Conservation (phyloP, 495 filamentous ascomycete species). For the Amphirosellinia nigrospora region DNA sequence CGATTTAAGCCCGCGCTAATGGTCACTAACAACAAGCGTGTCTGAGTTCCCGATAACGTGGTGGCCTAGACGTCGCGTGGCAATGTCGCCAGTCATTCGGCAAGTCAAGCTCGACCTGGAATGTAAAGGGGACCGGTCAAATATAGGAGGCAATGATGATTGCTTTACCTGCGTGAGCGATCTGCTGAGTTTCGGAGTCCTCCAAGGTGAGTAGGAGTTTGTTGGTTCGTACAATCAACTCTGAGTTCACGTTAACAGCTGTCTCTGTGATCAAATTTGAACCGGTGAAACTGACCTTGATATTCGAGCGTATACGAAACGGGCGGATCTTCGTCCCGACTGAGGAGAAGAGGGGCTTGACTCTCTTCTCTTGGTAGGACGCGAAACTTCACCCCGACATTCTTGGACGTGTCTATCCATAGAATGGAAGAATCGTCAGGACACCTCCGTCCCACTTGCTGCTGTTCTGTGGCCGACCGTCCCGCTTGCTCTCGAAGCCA, state of each 20-base stretch:
- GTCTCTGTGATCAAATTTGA: not conserved
- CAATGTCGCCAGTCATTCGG: constrained; percentile 3
- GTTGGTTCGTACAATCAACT: constrained; percentile 66
- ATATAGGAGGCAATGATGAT: constrained; percentile 59
- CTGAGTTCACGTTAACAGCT: constrained; percentile 42
- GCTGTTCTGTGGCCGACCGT: constrained; percentile 34
- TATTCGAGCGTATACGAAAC: constrained; percentile 66
- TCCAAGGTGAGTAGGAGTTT: constrained; percentile 65
- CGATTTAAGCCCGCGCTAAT: constrained; percentile 12
- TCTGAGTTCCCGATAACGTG: constrained; percentile 10
- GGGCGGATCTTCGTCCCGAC: constrained; percentile 60
- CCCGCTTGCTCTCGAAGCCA: constrained; percentile 63
- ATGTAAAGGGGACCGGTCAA: constrained; percentile 36
- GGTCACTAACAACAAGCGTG: constrained; percentile 21
- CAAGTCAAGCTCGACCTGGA: constrained; percentile 7
- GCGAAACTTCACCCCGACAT: constrained; percentile 63
- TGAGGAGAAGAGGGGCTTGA: constrained; percentile 50
- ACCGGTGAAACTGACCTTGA: constrained; percentile 54
- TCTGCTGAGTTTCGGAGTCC: constrained; percentile 57
- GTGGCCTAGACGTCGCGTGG: not conserved
- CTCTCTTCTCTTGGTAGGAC: constrained; percentile 44
- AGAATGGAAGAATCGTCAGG: constrained; percentile 48
- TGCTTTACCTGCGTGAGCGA: constrained; percentile 60
- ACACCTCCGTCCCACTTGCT: constrained; percentile 19
- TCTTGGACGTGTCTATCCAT: constrained; percentile 62